Conservation (phyloP, 306 rosid species). For the Vigna radiata region DNA sequence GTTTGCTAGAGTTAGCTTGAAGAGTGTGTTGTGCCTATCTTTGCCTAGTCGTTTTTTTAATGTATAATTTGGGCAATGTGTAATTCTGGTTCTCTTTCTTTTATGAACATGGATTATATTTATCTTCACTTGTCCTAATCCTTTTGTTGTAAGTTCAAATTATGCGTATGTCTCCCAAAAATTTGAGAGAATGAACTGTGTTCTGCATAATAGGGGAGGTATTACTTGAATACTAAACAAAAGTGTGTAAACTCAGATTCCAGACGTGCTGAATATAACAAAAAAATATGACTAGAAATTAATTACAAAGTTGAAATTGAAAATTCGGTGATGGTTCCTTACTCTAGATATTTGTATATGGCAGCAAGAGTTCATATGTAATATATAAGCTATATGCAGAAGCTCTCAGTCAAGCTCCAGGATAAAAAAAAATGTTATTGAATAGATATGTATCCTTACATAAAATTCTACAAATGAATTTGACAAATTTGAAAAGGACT, state of each 20-base stretch:
- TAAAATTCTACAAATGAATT: constrained; percentile 1
- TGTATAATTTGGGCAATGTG: background rate
- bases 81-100: constrained; percentile 1
- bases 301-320: background rate
- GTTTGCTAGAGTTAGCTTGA: constrained; percentile 57
- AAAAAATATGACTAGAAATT: background rate
- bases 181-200: too few species aligned
- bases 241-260: too few species aligned
- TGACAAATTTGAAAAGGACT: background rate
- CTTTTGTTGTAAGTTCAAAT: too few species aligned
- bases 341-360: constrained; percentile 4
- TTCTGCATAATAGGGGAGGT: too few species aligned
- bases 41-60: background rate
- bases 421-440: background rate
- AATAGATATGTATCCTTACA: background rate
- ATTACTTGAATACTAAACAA: too few species aligned
- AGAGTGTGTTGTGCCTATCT: background rate
- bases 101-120: constrained; percentile 11
- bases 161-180: too few species aligned
- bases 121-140: background rate
- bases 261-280: too few species aligned
- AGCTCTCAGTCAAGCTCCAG: too few species aligned
- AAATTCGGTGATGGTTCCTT: constrained; percentile 27
- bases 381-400: background rate
- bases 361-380: background rate